These are phyloP conservation scores for Amanita fuliginea DNA, from an alignment of 768 basidiomycete genomes.

Conservation along the genomic window DNA sequence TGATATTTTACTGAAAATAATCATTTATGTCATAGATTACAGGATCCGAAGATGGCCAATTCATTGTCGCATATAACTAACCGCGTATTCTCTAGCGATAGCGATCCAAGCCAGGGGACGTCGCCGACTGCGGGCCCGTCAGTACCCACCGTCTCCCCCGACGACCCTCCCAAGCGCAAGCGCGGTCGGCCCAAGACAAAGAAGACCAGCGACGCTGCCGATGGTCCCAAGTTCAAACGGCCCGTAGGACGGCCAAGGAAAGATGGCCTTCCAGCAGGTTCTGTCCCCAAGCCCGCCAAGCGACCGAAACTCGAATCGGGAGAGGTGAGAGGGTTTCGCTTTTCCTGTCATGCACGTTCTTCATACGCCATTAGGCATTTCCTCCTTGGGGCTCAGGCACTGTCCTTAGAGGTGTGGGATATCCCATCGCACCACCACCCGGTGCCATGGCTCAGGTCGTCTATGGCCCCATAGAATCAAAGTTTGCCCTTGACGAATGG, in stretches of 20 bases:
- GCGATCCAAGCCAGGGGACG: neutral
- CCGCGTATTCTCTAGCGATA: neutral
- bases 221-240: slow-evolving; percentile 51
- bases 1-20: slow-evolving; percentile 6
- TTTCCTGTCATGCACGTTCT: neutral
- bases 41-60: slow-evolving; percentile 2
- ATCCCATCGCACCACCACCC: slow-evolving; percentile 14
- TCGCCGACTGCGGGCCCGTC: neutral
- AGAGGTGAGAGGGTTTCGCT: slow-evolving; percentile 5
- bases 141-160: neutral
- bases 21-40: slow-evolving; percentile 1
- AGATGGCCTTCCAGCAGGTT: slow-evolving; percentile 73
- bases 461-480: slow-evolving; percentile 34
- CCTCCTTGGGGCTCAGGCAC: slow-evolving; percentile 8
- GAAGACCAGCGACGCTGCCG: slow-evolving; percentile 32
- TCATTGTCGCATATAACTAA: slow-evolving; percentile 3
- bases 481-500: slow-evolving; percentile 54
- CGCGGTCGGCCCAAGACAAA: slow-evolving; percentile 74
- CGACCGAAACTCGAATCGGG: slow-evolving; percentile 4
- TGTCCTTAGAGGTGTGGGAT: slow-evolving; percentile 13
- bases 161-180: slow-evolving; percentile 37
- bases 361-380: neutral
- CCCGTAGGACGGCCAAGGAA: slow-evolving; percentile 77
- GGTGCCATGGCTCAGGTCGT: slow-evolving; percentile 14
- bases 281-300: slow-evolving; percentile 28